A percentile compares a stretch with the other conserved stretches of the same genome.
These are phyloP conservation scores for Phialophora verrucosa DNA, from an alignment of 2,329 filamentous ascomycete genomes.

Conservation along the genomic window DNA sequence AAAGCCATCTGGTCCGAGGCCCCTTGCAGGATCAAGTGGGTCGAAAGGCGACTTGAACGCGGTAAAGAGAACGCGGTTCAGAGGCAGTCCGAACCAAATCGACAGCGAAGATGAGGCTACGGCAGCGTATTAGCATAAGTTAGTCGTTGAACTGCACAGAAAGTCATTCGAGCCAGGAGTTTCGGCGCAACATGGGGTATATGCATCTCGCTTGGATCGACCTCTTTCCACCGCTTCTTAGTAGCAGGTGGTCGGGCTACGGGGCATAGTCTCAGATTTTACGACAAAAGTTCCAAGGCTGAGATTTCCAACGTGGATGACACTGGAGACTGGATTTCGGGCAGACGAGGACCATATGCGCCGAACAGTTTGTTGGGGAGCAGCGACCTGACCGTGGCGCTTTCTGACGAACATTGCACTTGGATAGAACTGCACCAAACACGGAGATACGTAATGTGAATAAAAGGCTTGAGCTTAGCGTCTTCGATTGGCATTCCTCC, in stretches of 20 bases:
- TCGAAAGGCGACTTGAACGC: slow-evolving; percentile 42
- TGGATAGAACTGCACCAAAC: neutral
- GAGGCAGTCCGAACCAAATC: slow-evolving; percentile 50
- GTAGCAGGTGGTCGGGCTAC: neutral
- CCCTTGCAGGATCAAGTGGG: slow-evolving; percentile 48
- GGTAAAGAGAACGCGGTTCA: slow-evolving; percentile 47
- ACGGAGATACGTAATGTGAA: slow-evolving; percentile 11
- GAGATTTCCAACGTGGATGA: neutral
- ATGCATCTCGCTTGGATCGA: neutral
- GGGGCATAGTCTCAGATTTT: slow-evolving; percentile 1
- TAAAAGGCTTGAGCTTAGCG: neutral
- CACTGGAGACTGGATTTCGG: neutral
- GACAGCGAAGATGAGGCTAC: slow-evolving; percentile 41
- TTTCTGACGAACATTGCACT: neutral
- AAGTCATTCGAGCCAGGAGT: slow-evolving; percentile 7
- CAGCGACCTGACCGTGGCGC: neutral
- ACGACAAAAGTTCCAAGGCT: slow-evolving; percentile 3
- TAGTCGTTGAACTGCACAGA: neutral
- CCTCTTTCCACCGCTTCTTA: neutral
- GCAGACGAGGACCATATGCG: neutral
- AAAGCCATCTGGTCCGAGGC: slow-evolving; percentile 57
- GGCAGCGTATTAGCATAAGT: slow-evolving; percentile 18
- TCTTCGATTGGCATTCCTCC: neutral
- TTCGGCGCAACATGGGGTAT: slow-evolving; percentile 5
- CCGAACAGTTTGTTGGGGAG: neutral